Evolutionary conservation across 2,329 filamentous ascomycete genomes (phyloP), one percentile per base, ranked within the genome.

Genomic region (Ophiostoma pallidulum): DNA sequence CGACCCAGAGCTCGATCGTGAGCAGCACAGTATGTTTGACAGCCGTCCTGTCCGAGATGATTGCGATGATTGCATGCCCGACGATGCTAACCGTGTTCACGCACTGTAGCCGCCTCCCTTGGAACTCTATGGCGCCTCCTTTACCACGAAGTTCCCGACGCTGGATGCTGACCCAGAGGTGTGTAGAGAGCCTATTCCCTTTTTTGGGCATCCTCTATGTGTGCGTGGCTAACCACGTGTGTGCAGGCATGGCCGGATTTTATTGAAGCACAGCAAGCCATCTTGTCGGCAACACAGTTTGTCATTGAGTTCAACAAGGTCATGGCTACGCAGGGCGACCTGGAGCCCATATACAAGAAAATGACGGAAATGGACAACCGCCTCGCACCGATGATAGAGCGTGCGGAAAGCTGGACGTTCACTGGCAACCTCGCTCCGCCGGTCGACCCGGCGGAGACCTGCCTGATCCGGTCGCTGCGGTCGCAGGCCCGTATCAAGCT

Each of bases 1-100:
- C 69, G 5, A 73, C 70, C 36, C 73, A 77, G 55, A 68, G 65
- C 10, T 67, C 70, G 2, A 73, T 75, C 45, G 69, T 75, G 19
- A 73, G 68, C 59, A 73, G 70, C 47, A 67, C 65, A 51, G 69
- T 71, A 63, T 3, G 47, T 40, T 32, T 14, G 38, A n/a, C n/a
- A n/a, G n/a, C n/a, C n/a, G n/a, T n/a, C n/a, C n/a, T n/a, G n/a
- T n/a, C n/a, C n/a, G n/a, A n/a, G n/a, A n/a, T n/a, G n/a, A n/a
- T n/a, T n/a, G n/a, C n/a, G n/a, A n/a, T n/a, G n/a, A n/a, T n/a
- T n/a, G n/a, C n/a, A n/a, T n/a, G n/a, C n/a, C n/a, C n/a, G n/a
- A n/a, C n/a, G n/a, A n/a, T n/a, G n/a, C n/a, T n/a, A n/a, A n/a
- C n/a, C n/a, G n/a, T n/a, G n/a, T n/a, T n/a, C n/a, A 12, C n/a